Percentiles rank a stretch among this genome's conserved stretches.
Evolutionary conservation across 768 basidiomycete species (phyloP).

Genomic region (Megacollybia marginata): DNA sequence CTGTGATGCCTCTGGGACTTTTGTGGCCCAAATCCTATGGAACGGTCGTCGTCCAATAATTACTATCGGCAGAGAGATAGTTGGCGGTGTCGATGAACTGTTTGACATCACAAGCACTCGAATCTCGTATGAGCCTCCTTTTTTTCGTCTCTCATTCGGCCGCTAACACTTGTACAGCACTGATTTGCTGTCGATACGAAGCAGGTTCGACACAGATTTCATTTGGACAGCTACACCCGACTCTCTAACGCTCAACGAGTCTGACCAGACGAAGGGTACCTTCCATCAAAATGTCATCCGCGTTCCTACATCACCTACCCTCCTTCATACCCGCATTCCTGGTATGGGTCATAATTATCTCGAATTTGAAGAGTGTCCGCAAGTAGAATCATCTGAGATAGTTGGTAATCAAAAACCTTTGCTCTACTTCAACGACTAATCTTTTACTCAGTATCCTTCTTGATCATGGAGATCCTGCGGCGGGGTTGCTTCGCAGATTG

Average conservation of each 20-base stretch:
- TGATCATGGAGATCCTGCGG: slow-evolving; percentile 59
- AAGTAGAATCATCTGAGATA: slow-evolving; percentile 43
- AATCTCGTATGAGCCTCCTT: slow-evolving; percentile 37
- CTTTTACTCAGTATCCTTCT: slow-evolving; percentile 40
- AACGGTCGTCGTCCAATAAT: slow-evolving; percentile 47
- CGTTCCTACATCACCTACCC: slow-evolving; percentile 24
- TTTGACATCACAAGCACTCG: slow-evolving; percentile 50
- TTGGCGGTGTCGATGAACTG: slow-evolving; percentile 45
- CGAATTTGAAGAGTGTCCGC: slow-evolving; percentile 44
- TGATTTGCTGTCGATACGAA: slow-evolving; percentile 53
- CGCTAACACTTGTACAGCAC: slow-evolving; percentile 26
- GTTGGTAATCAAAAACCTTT: slow-evolving; percentile 30
- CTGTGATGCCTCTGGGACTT: slow-evolving; percentile 29
- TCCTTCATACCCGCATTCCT: slow-evolving; percentile 44
- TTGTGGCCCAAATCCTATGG: slow-evolving; percentile 46
- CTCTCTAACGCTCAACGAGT: slow-evolving; percentile 43
- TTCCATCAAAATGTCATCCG: slow-evolving; percentile 45
- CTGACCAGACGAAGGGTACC: slow-evolving; percentile 39
- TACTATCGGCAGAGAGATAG: slow-evolving; percentile 39
- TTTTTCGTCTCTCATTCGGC: neutral
- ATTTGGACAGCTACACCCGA: slow-evolving; percentile 53
- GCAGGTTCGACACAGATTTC: slow-evolving; percentile 55
- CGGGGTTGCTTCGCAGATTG: slow-evolving; percentile 40
- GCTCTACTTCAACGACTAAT: slow-evolving; percentile 8
- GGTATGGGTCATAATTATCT: slow-evolving; percentile 51